phyloP scores from a whole-genome alignment of 176 grass and related monocot genomes.

The Metroxylon sagu region DNA sequence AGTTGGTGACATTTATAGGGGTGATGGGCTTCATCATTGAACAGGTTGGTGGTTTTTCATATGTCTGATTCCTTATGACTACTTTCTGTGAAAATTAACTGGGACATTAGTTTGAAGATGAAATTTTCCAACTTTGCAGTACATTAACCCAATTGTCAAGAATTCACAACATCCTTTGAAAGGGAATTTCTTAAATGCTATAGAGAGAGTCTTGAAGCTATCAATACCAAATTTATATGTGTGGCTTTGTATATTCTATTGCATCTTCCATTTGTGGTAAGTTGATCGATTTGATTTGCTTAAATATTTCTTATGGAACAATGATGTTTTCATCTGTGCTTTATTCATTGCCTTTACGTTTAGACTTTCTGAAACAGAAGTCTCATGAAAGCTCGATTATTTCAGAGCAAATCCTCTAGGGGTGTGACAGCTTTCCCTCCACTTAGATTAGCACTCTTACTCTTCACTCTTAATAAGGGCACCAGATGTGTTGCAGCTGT shows the following conservation, averaged over 20 bases:
- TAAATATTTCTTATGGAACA: too few species aligned
- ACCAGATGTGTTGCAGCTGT: too few species aligned
- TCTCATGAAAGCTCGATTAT: too few species aligned
- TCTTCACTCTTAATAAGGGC: too few species aligned
- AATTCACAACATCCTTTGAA: conserved; percentile 93
- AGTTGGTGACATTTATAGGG: conserved; percentile 75
- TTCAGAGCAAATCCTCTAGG: too few species aligned
- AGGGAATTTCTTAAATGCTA: conserved; percentile 80
- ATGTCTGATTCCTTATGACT: conserved; percentile 1
- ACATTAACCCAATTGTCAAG: conserved; percentile 94
- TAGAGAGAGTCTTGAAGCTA: conserved; percentile 93
- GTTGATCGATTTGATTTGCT: neutral
- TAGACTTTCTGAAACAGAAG: too few species aligned
- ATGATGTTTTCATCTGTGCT: too few species aligned
- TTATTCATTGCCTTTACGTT: too few species aligned
- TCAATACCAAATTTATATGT: conserved; percentile 92
- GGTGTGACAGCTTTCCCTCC: too few species aligned
- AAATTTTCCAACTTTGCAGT: conserved; percentile 37
- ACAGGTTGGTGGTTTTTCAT: conserved; percentile 36
- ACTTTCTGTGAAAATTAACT: conserved; percentile 12
- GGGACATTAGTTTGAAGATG: neutral
- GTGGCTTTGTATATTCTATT: conserved; percentile 99
- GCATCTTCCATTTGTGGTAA: conserved; percentile 96
- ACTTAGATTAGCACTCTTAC: too few species aligned
- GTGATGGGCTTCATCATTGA: conserved; percentile 98